phyloP scores from a whole-genome alignment of 2,329 filamentous ascomycete species.

The Aspergillus vadensis region DNA sequence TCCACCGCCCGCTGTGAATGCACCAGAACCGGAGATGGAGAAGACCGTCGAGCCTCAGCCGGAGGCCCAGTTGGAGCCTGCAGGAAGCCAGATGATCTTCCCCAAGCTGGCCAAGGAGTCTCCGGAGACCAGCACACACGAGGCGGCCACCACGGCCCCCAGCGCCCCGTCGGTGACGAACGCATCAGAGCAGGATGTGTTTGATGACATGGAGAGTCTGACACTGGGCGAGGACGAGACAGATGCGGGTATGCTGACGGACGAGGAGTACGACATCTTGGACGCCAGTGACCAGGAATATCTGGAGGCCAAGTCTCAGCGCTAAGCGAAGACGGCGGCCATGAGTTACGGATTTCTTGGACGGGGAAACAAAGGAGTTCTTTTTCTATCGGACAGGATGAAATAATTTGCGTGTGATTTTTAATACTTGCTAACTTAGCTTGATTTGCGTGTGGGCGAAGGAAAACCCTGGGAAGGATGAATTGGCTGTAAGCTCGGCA shows the following conservation, averaged over 20 bases:
- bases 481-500: too few relatives aligned
- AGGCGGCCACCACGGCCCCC: slow-evolving; percentile 44
- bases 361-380: neutral
- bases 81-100: slow-evolving; percentile 84
- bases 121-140: slow-evolving; percentile 75
- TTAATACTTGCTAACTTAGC: neutral
- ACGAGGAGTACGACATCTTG: slow-evolving; percentile 97
- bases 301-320: slow-evolving; percentile 48
- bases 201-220: slow-evolving; percentile 61
- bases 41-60: slow-evolving; percentile 35
- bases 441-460: neutral
- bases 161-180: slow-evolving; percentile 42
- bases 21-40: slow-evolving; percentile 12
- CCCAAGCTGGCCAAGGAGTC: slow-evolving; percentile 95
- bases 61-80: slow-evolving; percentile 39
- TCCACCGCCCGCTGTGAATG: slow-evolving; percentile 12
- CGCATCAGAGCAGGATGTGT: slow-evolving; percentile 52
- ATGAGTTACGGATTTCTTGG: slow-evolving; percentile 6
- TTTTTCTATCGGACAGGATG: slow-evolving; percentile 6
- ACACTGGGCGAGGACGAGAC: slow-evolving; percentile 51
- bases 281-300: slow-evolving; percentile 92
- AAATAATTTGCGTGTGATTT: slow-evolving; percentile 11
- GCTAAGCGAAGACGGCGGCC: slow-evolving; percentile 13
- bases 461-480: neutral
- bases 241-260: slow-evolving; percentile 82